Base-by-base conservation (phyloP, 1,284 basidiomycete genomes). In the Quambalaria eucalypti region DNA sequence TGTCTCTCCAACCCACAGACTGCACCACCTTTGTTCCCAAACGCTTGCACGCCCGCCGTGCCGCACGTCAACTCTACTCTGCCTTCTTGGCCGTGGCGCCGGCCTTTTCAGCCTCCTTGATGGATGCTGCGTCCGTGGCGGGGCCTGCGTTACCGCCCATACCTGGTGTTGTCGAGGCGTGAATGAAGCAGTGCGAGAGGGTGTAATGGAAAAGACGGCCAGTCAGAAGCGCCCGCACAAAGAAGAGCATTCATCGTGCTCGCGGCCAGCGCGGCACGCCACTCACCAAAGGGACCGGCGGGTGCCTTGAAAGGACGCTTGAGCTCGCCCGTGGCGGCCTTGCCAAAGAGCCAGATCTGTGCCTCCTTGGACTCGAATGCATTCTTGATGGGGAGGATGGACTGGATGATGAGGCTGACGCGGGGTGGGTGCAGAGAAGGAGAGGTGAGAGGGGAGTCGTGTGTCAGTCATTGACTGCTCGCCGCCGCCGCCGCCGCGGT, bases 301-400 rank as follows among this genome's bases (percentile, higher is more conserved):
- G 77, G 76, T n/a, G 81, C 79, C 78, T 89, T 90, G 83, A 93
- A 96, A 1, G 92, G 92, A 64, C 92, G 81, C 79, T 90, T 85
- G 61, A 96, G 81, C 66, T 92, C 89, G 38, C 90, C 92, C 36
- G 85, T 85, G 1, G 90, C 84, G 5, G 69, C 68, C 54, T 69
- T 53, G 16, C 64, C 62, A 69, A 69, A 75, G 49, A 75, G 49
- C 71, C 71, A 75, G 59, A 75, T 57, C 61, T 68, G 66, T 48
- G 71, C 73, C 64, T 72, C 66, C 65, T 75, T 75, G 61, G 60
- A 63, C 55, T 75, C 73, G 39, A 75, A 48, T 0, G 71, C 71
- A 56, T 75, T 75, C 69, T 75, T 75, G 38, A 75, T 28, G 2
- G 73, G 73, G 29, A 75, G 59, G 48, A 75, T 69, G 38, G 69